Conservation (phyloP, 1,284 basidiomycete genomes). For the Fomitopsis palustris region DNA sequence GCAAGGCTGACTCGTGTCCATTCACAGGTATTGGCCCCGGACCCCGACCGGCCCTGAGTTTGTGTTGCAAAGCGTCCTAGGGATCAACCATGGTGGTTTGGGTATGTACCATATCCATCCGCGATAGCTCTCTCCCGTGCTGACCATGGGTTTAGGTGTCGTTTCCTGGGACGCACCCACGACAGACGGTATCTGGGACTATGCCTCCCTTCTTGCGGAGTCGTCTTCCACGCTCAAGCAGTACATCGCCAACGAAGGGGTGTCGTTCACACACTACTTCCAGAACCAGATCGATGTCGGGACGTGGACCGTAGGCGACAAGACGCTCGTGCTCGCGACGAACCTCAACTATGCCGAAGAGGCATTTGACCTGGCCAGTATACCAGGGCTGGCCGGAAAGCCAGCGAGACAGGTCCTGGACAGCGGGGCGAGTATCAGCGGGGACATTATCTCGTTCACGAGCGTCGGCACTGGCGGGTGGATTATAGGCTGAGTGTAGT, state of each 20-base stretch:
- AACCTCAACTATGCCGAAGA: constrained; percentile 37
- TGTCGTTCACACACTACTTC: constrained; percentile 26
- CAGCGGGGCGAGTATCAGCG: constrained; percentile 26
- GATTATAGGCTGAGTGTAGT: constrained; percentile 22
- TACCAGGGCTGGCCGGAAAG: constrained; percentile 13
- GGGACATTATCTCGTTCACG: constrained; percentile 21
- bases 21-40: constrained; percentile 61
- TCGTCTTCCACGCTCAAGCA: constrained; percentile 36
- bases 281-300: constrained; percentile 35
- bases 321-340: constrained; percentile 37
- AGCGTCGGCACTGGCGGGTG: constrained; percentile 29
- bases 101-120: constrained; percentile 33
- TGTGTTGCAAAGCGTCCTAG: constrained; percentile 58
- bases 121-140: too few species aligned
- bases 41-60: constrained; percentile 68
- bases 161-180: constrained; percentile 72
- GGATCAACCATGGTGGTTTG: constrained; percentile 67
- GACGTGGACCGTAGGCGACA: constrained; percentile 30
- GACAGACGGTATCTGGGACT: constrained; percentile 52
- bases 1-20: neutral
- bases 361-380: constrained; percentile 17
- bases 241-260: constrained; percentile 34
- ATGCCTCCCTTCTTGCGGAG: constrained; percentile 50
- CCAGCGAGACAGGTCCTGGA: constrained; percentile 23
- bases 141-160: constrained; percentile 37